phyloP scores from a whole-genome alignment of 2,329 filamentous ascomycete genomes.

The Fusarium nurragi region DNA sequence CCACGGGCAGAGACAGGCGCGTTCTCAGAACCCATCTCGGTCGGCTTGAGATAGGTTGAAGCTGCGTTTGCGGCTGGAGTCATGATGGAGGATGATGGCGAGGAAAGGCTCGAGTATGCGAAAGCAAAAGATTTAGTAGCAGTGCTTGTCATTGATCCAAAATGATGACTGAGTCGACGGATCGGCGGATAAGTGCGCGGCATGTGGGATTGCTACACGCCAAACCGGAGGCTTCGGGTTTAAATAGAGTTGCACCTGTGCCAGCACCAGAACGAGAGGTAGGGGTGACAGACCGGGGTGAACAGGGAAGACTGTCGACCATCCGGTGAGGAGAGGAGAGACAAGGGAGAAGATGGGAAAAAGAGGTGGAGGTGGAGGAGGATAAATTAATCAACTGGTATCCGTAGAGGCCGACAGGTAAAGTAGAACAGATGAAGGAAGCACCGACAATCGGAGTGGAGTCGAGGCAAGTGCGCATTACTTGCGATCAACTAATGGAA shows the following conservation, averaged over 20 bases:
- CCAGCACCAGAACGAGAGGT: neutral
- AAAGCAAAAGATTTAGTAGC: neutral
- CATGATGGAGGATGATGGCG: slow-evolving; percentile 32
- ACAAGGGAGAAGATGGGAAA: neutral
- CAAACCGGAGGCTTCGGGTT: slow-evolving; percentile 22
- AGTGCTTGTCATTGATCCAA: slow-evolving; percentile 22
- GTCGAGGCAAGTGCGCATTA: neutral
- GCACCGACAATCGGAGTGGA: slow-evolving; percentile 26
- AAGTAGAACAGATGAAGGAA: slow-evolving; percentile 2
- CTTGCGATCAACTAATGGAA: slow-evolving; percentile 20
- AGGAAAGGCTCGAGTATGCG: slow-evolving; percentile 24
- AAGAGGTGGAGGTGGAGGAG: slow-evolving; percentile 9
- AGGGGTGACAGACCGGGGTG: slow-evolving; percentile 13
- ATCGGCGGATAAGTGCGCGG: slow-evolving; percentile 35
- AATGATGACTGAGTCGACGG: slow-evolving; percentile 34
- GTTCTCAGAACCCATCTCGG: slow-evolving; percentile 29
- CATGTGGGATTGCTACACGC: slow-evolving; percentile 34
- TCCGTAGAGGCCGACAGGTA: neutral
- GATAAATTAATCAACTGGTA: neutral
- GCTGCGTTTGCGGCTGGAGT: slow-evolving; percentile 28
- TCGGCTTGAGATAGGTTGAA: slow-evolving; percentile 23
- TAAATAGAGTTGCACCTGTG: slow-evolving; percentile 13
- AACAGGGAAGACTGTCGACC: slow-evolving; percentile 5
- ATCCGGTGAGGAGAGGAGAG: neutral
- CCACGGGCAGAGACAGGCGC: slow-evolving; percentile 9